Percentiles rank a stretch among this genome's conserved stretches.
Conservation (phyloP, 1,284 basidiomycete species). For the Ustilago nuda region DNA sequence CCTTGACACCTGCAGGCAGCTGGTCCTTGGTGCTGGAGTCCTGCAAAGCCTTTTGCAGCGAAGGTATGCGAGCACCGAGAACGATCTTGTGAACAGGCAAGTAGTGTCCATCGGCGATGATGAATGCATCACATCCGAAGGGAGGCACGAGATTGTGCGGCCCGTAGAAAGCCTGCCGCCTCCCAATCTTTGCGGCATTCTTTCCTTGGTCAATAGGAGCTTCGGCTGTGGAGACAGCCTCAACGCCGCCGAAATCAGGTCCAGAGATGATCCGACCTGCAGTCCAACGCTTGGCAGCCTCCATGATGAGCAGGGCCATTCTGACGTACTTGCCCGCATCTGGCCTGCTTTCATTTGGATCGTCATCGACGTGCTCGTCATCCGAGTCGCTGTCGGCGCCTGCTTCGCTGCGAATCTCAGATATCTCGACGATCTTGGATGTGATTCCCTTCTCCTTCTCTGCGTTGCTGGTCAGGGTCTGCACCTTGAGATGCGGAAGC, state of each 20-base stretch:
- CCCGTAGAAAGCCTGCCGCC: conserved; percentile 42
- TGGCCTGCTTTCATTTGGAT: not conserved
- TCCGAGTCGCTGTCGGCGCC: conserved; percentile 69
- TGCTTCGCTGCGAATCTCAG: conserved; percentile 60
- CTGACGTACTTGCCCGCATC: conserved; percentile 33
- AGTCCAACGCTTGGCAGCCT: conserved; percentile 72
- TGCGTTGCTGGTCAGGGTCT: conserved; percentile 32
- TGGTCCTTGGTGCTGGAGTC: conserved; percentile 18
- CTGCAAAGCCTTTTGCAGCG: conserved; percentile 70
- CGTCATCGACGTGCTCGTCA: conserved; percentile 31
- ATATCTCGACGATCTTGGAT: conserved; percentile 49
- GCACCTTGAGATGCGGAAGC: conserved; percentile 60
- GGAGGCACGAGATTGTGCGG: conserved; percentile 49
- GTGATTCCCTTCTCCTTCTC: conserved; percentile 50
- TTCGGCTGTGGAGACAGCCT: not conserved
- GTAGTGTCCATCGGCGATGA: conserved; percentile 71
- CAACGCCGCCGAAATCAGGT: not conserved
- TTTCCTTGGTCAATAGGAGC: not conserved
- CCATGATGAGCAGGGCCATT: conserved; percentile 68
- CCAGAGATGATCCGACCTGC: conserved; percentile 65
- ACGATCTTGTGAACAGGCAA: conserved; percentile 79
- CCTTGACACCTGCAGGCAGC: conserved; percentile 31
- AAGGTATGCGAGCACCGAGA: conserved; percentile 75
- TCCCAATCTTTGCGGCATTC: conserved; percentile 4
- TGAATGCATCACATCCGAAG: conserved; percentile 76